A percentile compares a stretch with the other conserved stretches of the same genome.
Conservation (phyloP, 768 basidiomycete genomes). For the Rhizopogon roseolus region DNA sequence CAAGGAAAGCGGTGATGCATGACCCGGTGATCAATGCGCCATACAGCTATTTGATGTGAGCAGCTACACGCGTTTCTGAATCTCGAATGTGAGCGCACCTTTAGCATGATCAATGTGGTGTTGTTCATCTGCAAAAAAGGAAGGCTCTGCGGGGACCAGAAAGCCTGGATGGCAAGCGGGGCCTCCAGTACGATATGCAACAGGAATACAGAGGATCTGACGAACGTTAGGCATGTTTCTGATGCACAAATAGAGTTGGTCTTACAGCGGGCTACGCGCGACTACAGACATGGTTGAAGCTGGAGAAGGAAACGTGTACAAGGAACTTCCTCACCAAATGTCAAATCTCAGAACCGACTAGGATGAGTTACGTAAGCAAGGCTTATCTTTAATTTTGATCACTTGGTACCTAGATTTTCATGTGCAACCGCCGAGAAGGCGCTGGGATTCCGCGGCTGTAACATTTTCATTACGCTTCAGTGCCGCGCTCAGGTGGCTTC, state of each 20-base stretch:
- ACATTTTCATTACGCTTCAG: no score
- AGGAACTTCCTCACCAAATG: neutral
- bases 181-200: conserved; percentile 77
- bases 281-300: conserved; percentile 11
- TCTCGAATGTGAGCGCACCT: conserved; percentile 39
- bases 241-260: neutral
- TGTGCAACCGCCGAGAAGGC: no score
- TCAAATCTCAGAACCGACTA: neutral
- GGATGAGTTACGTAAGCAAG: conserved; percentile 1
- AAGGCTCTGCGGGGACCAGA: conserved; percentile 54
- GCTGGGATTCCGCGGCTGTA: no score
- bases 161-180: conserved; percentile 73
- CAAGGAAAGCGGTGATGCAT: conserved; percentile 60
- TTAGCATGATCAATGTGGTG: conserved; percentile 70
- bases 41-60: conserved; percentile 48
- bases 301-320: neutral
- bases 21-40: conserved; percentile 55
- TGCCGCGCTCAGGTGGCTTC: no score
- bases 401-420: no score
- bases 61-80: neutral
- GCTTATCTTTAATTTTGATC: neutral
- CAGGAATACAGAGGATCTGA: conserved; percentile 65
- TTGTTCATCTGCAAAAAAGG: conserved; percentile 83
- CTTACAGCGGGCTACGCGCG: conserved; percentile 40
- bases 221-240: neutral